phyloP scores from a whole-genome alignment of 106 monocot species.

The Dendrobium catenatum region DNA sequence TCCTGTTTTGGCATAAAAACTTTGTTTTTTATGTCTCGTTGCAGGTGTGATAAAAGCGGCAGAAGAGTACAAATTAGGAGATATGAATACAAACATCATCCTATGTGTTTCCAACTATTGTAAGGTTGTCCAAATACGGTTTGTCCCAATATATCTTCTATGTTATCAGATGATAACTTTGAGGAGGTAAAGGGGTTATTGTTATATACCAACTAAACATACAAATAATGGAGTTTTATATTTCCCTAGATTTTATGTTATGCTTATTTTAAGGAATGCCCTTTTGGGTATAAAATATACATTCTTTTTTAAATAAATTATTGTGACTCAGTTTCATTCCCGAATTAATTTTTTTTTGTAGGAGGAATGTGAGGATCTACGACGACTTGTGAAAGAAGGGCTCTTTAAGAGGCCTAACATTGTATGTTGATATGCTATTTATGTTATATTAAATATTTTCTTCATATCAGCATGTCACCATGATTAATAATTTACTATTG shows the following conservation, averaged over 20 bases:
- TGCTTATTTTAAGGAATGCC: neutral
- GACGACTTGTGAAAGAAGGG: conserved; percentile 47
- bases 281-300: neutral
- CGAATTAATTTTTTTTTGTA: conserved; percentile 20
- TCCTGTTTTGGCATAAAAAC: neutral
- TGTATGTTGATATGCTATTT: conserved; percentile 32
- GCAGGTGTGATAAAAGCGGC: conserved; percentile 45
- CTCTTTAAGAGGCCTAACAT: conserved; percentile 42
- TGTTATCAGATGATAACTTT: conserved; percentile 68
- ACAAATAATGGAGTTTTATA: neutral
- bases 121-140: conserved; percentile 49
- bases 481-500: neutral
- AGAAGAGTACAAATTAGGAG: conserved; percentile 47
- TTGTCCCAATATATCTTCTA: too few relatives aligned
- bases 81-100: conserved; percentile 30
- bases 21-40: too few relatives aligned
- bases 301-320: neutral
- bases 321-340: neutral
- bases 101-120: conserved; percentile 42
- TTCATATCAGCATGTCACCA: neutral
- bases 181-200: conserved; percentile 43
- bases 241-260: neutral
- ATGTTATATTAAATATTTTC: neutral
- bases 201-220: neutral
- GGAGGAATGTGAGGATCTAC: conserved; percentile 70